A percentile compares a stretch with the other conserved stretches of the same genome.
Evolutionary conservation across 768 basidiomycete species (phyloP).

Genomic region (Trametes punicea): DNA sequence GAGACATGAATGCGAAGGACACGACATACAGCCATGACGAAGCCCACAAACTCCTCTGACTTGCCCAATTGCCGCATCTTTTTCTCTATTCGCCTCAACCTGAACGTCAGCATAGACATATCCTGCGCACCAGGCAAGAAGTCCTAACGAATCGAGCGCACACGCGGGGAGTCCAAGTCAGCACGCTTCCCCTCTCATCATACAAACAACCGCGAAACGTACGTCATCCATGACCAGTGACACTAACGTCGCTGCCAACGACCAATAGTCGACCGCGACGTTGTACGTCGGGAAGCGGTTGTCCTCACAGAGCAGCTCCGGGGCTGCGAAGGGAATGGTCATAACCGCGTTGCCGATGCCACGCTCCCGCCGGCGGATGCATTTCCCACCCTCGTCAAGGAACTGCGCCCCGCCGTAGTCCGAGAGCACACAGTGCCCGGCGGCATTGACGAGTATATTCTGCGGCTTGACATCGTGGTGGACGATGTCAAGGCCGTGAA

Average conservation of each 20-base stretch:
- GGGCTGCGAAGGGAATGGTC: slow-evolving; percentile 25
- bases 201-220: background rate
- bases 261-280: slow-evolving; percentile 47
- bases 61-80: background rate
- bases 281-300: slow-evolving; percentile 40
- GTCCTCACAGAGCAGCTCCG: slow-evolving; percentile 21
- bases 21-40: slow-evolving; percentile 5
- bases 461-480: slow-evolving; percentile 59
- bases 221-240: slow-evolving; percentile 34
- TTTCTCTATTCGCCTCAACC: background rate
- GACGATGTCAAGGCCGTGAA: slow-evolving; percentile 50
- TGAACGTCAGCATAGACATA: background rate
- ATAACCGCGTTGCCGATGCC: slow-evolving; percentile 8
- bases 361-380: background rate
- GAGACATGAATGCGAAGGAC: too few relatives aligned
- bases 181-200: background rate
- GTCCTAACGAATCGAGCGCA: background rate
- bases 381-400: slow-evolving; percentile 39
- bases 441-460: slow-evolving; percentile 39
- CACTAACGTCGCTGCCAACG: slow-evolving; percentile 43
- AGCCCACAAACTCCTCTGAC: background rate
- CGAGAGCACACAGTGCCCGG: slow-evolving; percentile 45
- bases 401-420: slow-evolving; percentile 52
- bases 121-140: background rate
- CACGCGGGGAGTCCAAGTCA: background rate